Percentiles rank a stretch among this genome's conserved stretches.
phyloP scores from a whole-genome alignment of 345 rosid genomes.

The Sonneratia caseolaris region DNA sequence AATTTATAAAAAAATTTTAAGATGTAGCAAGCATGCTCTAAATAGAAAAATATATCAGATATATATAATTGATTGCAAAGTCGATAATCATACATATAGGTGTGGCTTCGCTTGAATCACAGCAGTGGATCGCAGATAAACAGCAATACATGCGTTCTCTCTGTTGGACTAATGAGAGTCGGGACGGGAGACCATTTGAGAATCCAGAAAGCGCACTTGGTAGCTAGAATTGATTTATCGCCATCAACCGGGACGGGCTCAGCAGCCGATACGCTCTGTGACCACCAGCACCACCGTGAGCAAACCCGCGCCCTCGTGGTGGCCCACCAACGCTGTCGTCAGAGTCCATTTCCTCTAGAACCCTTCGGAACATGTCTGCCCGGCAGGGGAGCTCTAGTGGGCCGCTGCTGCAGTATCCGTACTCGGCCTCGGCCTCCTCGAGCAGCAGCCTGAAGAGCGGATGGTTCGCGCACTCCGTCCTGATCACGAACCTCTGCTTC shows the following conservation, averaged over 20 bases:
- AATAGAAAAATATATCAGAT: no score
- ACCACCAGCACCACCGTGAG: constrained; percentile 15
- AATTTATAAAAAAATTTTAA: no score
- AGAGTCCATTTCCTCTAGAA: constrained; percentile 25
- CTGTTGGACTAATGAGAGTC: no score
- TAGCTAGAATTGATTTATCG: constrained; percentile 18
- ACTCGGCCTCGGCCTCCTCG: constrained; percentile 60
- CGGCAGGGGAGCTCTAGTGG: constrained; percentile 58
- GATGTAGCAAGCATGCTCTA: no score
- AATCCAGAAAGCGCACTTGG: not conserved
- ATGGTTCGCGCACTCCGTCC: constrained; percentile 46
- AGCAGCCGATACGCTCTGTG: constrained; percentile 19
- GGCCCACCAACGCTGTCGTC: not conserved
- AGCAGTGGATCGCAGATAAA: no score
- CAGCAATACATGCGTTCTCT: no score
- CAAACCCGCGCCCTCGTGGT: constrained; percentile 15
- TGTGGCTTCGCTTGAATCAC: no score
- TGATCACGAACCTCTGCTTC: constrained; percentile 46
- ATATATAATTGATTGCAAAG: no score
- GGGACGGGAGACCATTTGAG: not conserved
- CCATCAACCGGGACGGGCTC: constrained; percentile 12
- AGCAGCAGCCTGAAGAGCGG: constrained; percentile 46
- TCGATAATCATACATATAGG: no score
- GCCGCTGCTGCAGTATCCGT: constrained; percentile 39
- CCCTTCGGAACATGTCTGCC: constrained; percentile 38